Evolutionary conservation across 2,329 filamentous ascomycete genomes (phyloP).

Genomic region (Colletotrichum navitas): DNA sequence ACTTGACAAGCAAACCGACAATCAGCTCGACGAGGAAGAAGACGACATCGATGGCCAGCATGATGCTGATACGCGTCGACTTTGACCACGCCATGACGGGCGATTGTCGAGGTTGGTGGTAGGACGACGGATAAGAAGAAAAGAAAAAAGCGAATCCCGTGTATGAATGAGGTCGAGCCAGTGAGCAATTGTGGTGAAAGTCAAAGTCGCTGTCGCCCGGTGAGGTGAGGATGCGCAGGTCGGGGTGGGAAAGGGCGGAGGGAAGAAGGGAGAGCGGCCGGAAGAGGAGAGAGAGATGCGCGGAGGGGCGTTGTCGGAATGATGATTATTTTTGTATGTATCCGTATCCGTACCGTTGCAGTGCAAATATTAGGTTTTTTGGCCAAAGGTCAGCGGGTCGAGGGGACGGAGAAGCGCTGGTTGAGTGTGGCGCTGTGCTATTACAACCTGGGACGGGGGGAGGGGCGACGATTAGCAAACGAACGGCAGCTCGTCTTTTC

Average conservation of each 20-base stretch:
- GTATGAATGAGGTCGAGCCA: conserved; percentile 19
- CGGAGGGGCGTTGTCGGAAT: conserved; percentile 28
- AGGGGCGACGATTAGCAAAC: neutral
- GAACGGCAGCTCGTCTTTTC: neutral
- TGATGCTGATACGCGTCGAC: conserved; percentile 89
- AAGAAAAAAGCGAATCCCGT: conserved; percentile 14
- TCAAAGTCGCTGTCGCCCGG: conserved; percentile 19
- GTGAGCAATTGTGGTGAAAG: conserved; percentile 12
- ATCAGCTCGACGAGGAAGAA: conserved; percentile 94
- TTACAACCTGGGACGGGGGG: neutral
- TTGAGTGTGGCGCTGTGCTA: conserved; percentile 25
- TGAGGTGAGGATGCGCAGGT: conserved; percentile 20
- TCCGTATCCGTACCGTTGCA: neutral
- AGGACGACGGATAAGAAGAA: neutral
- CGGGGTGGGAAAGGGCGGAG: neutral
- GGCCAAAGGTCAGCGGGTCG: conserved; percentile 6
- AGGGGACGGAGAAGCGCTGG: conserved; percentile 8
- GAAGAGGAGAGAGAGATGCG: neutral
- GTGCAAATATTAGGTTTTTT: conserved; percentile 22
- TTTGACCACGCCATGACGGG: conserved; percentile 87
- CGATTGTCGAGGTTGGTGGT: conserved; percentile 8
- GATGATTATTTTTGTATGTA: conserved; percentile 31
- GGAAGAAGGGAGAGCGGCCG: neutral
- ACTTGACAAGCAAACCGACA: conserved; percentile 88
- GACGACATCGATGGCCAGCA: conserved; percentile 87